Conservation (phyloP, 1,284 basidiomycete genomes). For the Cryptococcus sp. region DNA sequence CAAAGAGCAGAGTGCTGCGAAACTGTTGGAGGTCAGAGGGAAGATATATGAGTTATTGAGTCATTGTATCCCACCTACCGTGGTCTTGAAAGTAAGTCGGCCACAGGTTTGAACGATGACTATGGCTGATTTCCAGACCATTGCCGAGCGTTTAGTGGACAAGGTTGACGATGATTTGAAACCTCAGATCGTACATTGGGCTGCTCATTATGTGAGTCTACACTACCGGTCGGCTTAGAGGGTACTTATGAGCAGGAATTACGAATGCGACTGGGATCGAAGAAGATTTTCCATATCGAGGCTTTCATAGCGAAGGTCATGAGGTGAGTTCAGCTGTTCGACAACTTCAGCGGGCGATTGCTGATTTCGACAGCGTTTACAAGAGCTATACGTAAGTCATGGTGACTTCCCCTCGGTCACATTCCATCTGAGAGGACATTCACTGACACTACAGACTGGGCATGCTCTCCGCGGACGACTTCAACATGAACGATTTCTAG, state of each 20-base stretch:
- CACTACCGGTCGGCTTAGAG: neutral
- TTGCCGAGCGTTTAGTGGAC: constrained; percentile 78
- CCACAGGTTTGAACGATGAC: neutral
- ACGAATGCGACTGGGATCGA: constrained; percentile 81
- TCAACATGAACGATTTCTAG: neutral
- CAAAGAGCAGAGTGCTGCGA: constrained; percentile 85
- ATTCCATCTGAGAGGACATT: neutral
- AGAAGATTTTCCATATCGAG: constrained; percentile 94
- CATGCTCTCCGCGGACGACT: constrained; percentile 10
- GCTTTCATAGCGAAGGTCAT: constrained; percentile 57
- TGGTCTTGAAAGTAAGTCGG: constrained; percentile 72
- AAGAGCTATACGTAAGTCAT: constrained; percentile 34
- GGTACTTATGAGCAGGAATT: constrained; percentile 60
- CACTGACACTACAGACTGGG: constrained; percentile 10
- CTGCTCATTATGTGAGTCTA: constrained; percentile 84
- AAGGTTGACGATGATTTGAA: constrained; percentile 83
- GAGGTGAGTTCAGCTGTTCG: constrained; percentile 25
- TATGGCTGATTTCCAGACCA: constrained; percentile 57
- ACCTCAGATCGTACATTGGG: constrained; percentile 91
- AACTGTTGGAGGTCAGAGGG: constrained; percentile 82
- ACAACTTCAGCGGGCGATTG: neutral
- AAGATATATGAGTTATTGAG: constrained; percentile 95
- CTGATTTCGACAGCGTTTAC: constrained; percentile 22
- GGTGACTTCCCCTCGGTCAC: neutral
- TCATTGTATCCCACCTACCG: constrained; percentile 94